Base-by-base conservation (phyloP, 2,329 filamentous ascomycete genomes). In the Verticillium alfalfae region DNA sequence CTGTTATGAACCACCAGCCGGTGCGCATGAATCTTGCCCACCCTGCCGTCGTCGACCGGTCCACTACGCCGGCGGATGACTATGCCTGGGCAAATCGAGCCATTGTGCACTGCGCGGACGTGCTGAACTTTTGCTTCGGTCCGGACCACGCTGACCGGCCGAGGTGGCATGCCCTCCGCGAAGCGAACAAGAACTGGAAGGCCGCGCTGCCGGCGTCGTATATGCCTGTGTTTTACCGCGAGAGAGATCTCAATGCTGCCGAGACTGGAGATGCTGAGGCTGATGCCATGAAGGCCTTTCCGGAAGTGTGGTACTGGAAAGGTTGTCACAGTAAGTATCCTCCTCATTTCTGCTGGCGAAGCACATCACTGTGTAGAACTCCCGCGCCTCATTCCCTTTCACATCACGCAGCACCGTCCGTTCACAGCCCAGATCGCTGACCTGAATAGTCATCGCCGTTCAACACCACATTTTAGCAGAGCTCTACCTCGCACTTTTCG, bases 91-190 rank as follows among this genome's bases (percentile, higher is more conserved):
- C 85, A 2, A 88, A 88, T 69, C 79, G 85, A n/a, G 84, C 86
- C 26, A 79, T 89, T 0, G 79, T 86, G 2, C 83, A 87, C 66
- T 85, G 85, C 59, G 85, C 85, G 26, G 84, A 88, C 64, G 84
- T 88, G 2, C 72, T 89, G 22, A 85, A 87, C 64, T 87, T 82
- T 67, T 89, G 86, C 68, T 88, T 88, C 67, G 79, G 80, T 4
- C 56, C 56, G n/a, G 56, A 41, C 13, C 34, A 16, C 10, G 55
- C 55, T n/a, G 57, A 58, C 31, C 18, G 13, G 8, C 49, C 64
- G 38, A 63, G 57, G 59, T 66, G 64, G 64, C 61, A 61, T 56
- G 60, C 63, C 38, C 61, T 66, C n/a, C 61, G 61, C 16, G 62
- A 63, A 58, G 64, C 64, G 22, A 66, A 66, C 63, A 63, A 61